Evolutionary conservation across 164 flowering plant genomes (phyloP).

Genomic region (Chloranthus sessilifolius): DNA sequence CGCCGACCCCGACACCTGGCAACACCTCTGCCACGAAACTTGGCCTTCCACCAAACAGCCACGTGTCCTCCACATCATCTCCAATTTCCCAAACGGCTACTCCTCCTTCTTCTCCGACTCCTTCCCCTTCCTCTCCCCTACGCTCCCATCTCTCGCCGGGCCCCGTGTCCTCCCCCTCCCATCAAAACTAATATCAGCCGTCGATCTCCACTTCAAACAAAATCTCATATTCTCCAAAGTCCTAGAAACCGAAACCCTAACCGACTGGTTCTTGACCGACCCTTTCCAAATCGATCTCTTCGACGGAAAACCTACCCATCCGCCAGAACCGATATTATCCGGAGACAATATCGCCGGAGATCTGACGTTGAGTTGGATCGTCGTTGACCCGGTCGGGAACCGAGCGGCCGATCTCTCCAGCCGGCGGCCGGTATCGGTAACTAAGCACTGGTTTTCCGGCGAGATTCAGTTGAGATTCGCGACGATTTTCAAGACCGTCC

Average conservation of each 20-base stretch:
- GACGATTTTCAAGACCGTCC: constrained; percentile 31
- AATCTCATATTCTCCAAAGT: constrained; percentile 43
- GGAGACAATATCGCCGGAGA: constrained; percentile 23
- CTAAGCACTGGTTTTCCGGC: constrained; percentile 56
- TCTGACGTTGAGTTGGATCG: constrained; percentile 39
- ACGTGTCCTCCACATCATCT: constrained; percentile 31
- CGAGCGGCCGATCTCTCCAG: constrained; percentile 58
- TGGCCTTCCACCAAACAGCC: constrained; percentile 65
- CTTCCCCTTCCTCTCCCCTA: constrained; percentile 33
- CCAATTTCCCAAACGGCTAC: constrained; percentile 47
- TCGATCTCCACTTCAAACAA: constrained; percentile 52
- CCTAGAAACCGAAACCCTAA: constrained; percentile 27
- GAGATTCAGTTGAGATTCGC: constrained; percentile 44
- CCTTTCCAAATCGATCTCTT: constrained; percentile 61
- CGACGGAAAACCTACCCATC: constrained; percentile 41
- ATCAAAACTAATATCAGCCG: constrained; percentile 54
- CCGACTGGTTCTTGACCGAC: constrained; percentile 47
- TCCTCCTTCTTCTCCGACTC: constrained; percentile 71
- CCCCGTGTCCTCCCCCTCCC: constrained; percentile 7
- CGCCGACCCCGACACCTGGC: constrained; percentile 52
- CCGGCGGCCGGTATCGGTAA: constrained; percentile 40
- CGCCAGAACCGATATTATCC: constrained; percentile 10
- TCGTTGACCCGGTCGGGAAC: constrained; percentile 30
- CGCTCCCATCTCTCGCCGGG: neutral
- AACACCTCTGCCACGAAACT: constrained; percentile 34